Conservation (phyloP, 331 rosid genomes). For the Quercus tomentella region DNA sequence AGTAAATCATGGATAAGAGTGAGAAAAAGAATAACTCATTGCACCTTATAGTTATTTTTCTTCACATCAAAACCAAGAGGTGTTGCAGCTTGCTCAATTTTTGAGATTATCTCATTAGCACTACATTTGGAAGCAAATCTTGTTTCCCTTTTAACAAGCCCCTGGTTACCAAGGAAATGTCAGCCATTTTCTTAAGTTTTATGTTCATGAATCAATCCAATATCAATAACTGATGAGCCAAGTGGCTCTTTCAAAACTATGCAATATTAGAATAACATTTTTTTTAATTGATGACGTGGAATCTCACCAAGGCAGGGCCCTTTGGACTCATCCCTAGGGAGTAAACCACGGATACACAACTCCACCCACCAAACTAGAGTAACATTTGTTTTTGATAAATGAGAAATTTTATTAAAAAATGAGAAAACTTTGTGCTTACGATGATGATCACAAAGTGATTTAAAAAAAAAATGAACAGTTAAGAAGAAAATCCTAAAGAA, state of each 20-base stretch:
- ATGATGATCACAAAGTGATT: no score
- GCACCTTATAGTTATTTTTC: constrained; percentile 85
- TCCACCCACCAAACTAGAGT: no score
- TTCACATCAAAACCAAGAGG: constrained; percentile 91
- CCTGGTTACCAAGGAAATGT: constrained; percentile 44
- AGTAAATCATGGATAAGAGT: neutral
- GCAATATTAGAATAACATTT: constrained; percentile 12
- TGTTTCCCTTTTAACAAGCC: constrained; percentile 75
- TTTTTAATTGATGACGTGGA: no score
- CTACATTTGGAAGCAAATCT: constrained; percentile 89
- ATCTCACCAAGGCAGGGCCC: no score
- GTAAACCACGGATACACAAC: no score
- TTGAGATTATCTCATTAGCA: constrained; percentile 80
- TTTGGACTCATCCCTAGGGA: no score
- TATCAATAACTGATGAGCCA: neutral
- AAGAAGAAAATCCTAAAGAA: no score
- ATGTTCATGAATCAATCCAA: neutral
- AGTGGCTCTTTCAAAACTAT: neutral
- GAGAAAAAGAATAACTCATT: neutral
- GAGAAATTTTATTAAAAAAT: no score
- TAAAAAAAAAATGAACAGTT: no score
- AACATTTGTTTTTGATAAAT: no score
- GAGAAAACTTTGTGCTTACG: no score
- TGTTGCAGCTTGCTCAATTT: constrained; percentile 70
- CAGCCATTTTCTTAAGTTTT: neutral